A percentile compares a stretch with the other conserved stretches of the same genome.
These are phyloP conservation scores for Agrocybe praecox DNA, from an alignment of 768 basidiomycete species.

Conservation along the genomic window DNA sequence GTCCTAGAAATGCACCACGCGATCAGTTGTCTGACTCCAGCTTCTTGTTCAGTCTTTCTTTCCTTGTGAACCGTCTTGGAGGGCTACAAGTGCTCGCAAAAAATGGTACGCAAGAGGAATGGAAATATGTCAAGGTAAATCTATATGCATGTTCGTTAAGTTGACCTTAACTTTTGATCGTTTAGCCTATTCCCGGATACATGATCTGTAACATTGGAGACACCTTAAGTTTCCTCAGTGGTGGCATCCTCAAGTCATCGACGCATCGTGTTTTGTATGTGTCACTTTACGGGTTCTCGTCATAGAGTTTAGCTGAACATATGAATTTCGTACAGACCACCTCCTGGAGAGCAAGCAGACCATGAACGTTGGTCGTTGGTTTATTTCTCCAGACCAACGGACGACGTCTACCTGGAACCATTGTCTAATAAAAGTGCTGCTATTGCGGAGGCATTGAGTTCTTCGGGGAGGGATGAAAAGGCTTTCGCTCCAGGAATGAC, in stretches of 20 bases:
- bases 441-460: slow-evolving; percentile 41
- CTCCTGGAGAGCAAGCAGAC: slow-evolving; percentile 51
- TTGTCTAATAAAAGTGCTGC: slow-evolving; percentile 44
- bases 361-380: slow-evolving; percentile 61
- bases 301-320: neutral
- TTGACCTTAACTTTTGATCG: no score
- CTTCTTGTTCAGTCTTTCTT: slow-evolving; percentile 46
- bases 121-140: slow-evolving; percentile 65
- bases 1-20: neutral
- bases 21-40: slow-evolving; percentile 15
- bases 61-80: slow-evolving; percentile 65
- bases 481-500: slow-evolving; percentile 23
- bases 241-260: slow-evolving; percentile 61
- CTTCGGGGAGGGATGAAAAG: slow-evolving; percentile 8
- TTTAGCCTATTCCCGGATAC: slow-evolving; percentile 49
- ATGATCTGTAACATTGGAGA: slow-evolving; percentile 63
- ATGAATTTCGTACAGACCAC: slow-evolving; percentile 29
- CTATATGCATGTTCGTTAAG: no score
- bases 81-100: slow-evolving; percentile 67
- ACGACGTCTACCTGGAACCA: slow-evolving; percentile 46
- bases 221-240: slow-evolving; percentile 57
- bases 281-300: neutral
- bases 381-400: slow-evolving; percentile 60
- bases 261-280: slow-evolving; percentile 60
- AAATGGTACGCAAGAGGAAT: slow-evolving; percentile 43